These are phyloP conservation scores for Fraxinus nigra DNA, from an alignment of 305 asterid species.

Conservation along the genomic window DNA sequence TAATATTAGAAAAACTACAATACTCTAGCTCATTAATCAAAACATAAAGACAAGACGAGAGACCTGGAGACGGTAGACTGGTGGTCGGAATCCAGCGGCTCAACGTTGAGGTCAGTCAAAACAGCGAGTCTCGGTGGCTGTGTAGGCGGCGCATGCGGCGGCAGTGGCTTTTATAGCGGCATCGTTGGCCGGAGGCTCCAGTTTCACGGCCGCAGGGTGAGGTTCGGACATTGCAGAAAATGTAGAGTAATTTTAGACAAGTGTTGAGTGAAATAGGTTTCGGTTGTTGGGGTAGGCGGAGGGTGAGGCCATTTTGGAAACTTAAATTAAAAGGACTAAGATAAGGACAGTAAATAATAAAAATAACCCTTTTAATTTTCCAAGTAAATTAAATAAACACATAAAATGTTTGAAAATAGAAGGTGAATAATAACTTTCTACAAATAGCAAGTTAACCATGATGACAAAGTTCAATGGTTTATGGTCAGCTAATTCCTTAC, in stretches of 20 bases:
- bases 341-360: neutral
- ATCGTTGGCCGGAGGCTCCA: conserved; percentile 29
- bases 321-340: neutral
- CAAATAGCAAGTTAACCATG: too few relatives aligned
- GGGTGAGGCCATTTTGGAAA: neutral
- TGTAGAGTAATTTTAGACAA: neutral
- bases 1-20: neutral
- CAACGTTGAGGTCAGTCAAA: conserved; percentile 65
- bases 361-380: neutral
- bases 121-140: conserved; percentile 32
- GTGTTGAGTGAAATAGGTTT: conserved; percentile 34
- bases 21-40: neutral
- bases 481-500: too few relatives aligned
- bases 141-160: conserved; percentile 16
- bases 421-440: too few relatives aligned
- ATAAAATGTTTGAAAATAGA: too few relatives aligned
- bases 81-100: conserved; percentile 48
- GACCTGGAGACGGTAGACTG: conserved; percentile 33
- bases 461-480: too few relatives aligned
- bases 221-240: conserved; percentile 35
- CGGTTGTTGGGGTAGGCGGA: conserved; percentile 32
- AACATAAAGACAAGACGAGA: neutral
- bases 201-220: conserved; percentile 23
- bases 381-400: neutral
- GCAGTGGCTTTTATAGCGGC: conserved; percentile 32